Conservation (phyloP, 495 filamentous ascomycete species). For the Tetracladium marchalianum region DNA sequence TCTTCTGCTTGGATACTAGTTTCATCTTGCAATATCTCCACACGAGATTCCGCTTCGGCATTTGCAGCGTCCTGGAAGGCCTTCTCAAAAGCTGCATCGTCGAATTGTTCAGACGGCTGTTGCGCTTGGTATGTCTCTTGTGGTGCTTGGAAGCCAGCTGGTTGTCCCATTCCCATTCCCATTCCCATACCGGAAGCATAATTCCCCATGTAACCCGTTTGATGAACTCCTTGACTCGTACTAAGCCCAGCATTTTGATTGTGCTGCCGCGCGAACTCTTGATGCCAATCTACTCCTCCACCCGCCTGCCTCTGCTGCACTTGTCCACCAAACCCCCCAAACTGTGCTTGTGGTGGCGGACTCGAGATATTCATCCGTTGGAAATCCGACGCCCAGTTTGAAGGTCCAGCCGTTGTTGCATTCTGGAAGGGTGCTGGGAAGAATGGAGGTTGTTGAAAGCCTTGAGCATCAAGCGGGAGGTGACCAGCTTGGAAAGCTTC, state of each 20-base stretch:
- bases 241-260: slow-evolving; percentile 10
- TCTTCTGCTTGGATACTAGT: neutral
- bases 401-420: slow-evolving; percentile 8
- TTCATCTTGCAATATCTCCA: neutral
- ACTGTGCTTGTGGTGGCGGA: slow-evolving; percentile 10
- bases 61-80: slow-evolving; percentile 25
- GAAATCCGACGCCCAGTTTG: slow-evolving; percentile 25
- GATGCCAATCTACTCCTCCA: slow-evolving; percentile 35
- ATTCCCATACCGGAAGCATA: slow-evolving; percentile 4
- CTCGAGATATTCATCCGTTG: slow-evolving; percentile 22
- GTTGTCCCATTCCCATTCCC: slow-evolving; percentile 4
- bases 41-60: slow-evolving; percentile 4
- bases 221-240: neutral
- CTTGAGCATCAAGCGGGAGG: slow-evolving; percentile 15
- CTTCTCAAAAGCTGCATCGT: slow-evolving; percentile 27
- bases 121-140: slow-evolving; percentile 4
- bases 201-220: neutral
- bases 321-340: slow-evolving; percentile 6
- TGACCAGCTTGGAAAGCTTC: slow-evolving; percentile 59
- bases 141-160: slow-evolving; percentile 3
- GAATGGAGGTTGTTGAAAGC: slow-evolving; percentile 8
- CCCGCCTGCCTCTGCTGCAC: slow-evolving; percentile 16
- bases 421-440: slow-evolving; percentile 1
- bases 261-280: slow-evolving; percentile 43
- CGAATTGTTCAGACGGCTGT: slow-evolving; percentile 21